A percentile compares a stretch with the other conserved stretches of the same genome.
phyloP scores from a whole-genome alignment of 306 rosid species.

The Gillenia trifoliata region DNA sequence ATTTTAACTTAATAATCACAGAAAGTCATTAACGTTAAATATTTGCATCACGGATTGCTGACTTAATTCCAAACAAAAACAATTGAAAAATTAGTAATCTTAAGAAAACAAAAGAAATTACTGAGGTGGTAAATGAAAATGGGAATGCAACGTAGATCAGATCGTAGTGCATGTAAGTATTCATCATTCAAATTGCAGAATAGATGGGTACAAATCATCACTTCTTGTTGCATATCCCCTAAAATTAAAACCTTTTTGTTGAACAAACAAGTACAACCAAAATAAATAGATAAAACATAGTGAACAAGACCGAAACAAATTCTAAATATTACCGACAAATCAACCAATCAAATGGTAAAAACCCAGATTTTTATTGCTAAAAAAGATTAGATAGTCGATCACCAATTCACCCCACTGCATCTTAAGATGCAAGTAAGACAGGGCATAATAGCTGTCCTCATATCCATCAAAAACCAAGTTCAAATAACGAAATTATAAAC shows the following conservation, averaged over 20 bases:
- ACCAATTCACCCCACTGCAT: slow-evolving; percentile 24
- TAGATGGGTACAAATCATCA: slow-evolving; percentile 61
- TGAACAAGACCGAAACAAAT: not conserved
- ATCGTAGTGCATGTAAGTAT: slow-evolving; percentile 81
- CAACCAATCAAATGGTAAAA: not conserved
- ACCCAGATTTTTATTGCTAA: not conserved
- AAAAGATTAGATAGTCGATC: slow-evolving; percentile 34
- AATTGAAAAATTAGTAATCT: not conserved
- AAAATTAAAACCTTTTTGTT: not conserved
- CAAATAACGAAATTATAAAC: not conserved
- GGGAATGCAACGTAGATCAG: slow-evolving; percentile 52
- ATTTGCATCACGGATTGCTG: slow-evolving; percentile 54
- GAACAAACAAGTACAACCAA: not conserved
- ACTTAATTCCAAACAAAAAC: not conserved
- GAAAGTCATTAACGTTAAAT: slow-evolving; percentile 9
- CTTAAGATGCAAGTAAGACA: slow-evolving; percentile 27
- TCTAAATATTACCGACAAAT: too few species aligned
- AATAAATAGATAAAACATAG: not conserved
- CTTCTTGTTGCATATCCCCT: slow-evolving; percentile 25
- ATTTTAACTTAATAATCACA: slow-evolving; percentile 41
- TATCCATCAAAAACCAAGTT: not conserved
- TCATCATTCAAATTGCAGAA: slow-evolving; percentile 66
- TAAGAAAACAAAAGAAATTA: not conserved
- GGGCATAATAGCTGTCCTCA: slow-evolving; percentile 21
- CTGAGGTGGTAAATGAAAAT: not conserved